phyloP scores from a whole-genome alignment of 176 grass and related monocot species.

The Carex scoparia region DNA sequence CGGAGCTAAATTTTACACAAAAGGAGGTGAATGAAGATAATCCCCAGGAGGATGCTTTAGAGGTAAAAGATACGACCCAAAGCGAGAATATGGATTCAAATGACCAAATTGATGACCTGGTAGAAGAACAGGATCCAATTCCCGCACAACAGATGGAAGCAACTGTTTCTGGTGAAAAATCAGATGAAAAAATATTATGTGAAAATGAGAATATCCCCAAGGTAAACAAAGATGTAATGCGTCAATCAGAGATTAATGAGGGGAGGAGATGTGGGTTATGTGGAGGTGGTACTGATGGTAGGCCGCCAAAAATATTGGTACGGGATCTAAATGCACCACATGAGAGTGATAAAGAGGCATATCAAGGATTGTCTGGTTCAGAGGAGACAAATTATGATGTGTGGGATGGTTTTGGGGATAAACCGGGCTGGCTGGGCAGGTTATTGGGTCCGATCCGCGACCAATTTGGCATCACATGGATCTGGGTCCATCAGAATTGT shows the following conservation, averaged over 20 bases:
- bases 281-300: slow-evolving; percentile 85
- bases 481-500: slow-evolving; percentile 99
- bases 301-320: slow-evolving; percentile 65
- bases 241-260: slow-evolving; percentile 47
- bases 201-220: slow-evolving; percentile 22
- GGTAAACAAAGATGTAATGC: slow-evolving; percentile 35
- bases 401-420: slow-evolving; percentile 90
- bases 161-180: slow-evolving; percentile 22
- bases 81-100: background rate
- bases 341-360: slow-evolving; percentile 91
- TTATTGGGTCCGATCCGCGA: slow-evolving; percentile 87
- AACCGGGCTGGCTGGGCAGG: slow-evolving; percentile 85
- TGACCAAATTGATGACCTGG: slow-evolving; percentile 6
- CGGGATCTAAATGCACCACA: slow-evolving; percentile 38
- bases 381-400: slow-evolving; percentile 89
- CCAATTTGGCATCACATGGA: slow-evolving; percentile 70
- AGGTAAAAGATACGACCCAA: slow-evolving; percentile 8
- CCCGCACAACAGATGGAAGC: slow-evolving; percentile 23
- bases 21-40: slow-evolving; percentile 17
- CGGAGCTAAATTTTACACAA: background rate
- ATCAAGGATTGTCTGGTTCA: slow-evolving; percentile 74
- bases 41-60: background rate
- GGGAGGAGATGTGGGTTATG: slow-evolving; percentile 83
- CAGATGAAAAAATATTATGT: slow-evolving; percentile 32
- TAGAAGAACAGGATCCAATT: slow-evolving; percentile 37